Evolutionary conservation across 2,329 filamentous ascomycete genomes (phyloP).

Genomic region (Alternaria solani): DNA sequence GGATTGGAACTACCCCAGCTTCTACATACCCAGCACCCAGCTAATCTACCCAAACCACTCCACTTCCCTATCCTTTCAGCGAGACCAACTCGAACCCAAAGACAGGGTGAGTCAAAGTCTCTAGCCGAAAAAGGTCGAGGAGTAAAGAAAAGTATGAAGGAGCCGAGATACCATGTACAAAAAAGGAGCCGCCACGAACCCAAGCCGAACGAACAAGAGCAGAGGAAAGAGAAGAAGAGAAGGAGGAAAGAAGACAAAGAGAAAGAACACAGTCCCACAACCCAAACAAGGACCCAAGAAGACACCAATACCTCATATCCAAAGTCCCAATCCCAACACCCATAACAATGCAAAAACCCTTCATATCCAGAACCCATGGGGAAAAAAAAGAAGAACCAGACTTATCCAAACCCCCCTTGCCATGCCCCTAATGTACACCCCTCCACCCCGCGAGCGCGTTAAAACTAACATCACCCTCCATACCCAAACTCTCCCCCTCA

Average conservation of each 20-base stretch:
- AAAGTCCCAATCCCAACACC: not conserved
- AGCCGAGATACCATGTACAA: not conserved
- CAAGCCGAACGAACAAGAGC: not conserved
- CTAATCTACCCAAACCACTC: not conserved
- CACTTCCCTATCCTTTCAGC: not conserved
- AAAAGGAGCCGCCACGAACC: not conserved
- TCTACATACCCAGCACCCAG: not conserved
- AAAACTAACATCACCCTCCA: constrained; percentile 25
- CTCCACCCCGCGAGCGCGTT: constrained; percentile 23
- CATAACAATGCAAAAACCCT: not conserved
- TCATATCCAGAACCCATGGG: not conserved
- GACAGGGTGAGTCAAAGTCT: constrained; percentile 20
- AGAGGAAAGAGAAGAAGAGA: not conserved
- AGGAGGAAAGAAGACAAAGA: too few relatives aligned
- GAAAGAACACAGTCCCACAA: too few relatives aligned
- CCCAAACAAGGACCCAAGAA: too few relatives aligned
- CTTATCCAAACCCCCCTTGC: not conserved
- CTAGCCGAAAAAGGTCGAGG: not conserved
- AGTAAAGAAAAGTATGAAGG: not conserved
- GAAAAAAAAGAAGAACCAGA: not conserved
- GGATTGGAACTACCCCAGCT: not conserved
- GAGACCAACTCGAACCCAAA: constrained; percentile 24
- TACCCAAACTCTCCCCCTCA: constrained; percentile 20
- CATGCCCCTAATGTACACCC: constrained; percentile 12
- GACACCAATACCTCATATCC: too few relatives aligned